Evolutionary conservation across 768 basidiomycete genomes (phyloP).

Genomic region (Pleurotus platypus): DNA sequence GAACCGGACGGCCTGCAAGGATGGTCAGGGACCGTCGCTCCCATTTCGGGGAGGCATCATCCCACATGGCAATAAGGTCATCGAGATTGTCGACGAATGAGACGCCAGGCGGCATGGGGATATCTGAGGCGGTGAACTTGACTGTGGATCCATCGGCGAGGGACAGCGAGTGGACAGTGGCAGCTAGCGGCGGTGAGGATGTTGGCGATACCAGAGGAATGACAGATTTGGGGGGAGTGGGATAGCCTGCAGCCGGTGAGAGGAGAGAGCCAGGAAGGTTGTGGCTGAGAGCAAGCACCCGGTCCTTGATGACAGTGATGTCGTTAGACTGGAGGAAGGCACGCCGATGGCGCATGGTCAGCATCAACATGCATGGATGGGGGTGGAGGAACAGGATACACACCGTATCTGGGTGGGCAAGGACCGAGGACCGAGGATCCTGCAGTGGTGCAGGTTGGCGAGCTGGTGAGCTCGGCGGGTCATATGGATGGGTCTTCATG

Average conservation of each 20-base stretch:
- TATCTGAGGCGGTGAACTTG: not conserved
- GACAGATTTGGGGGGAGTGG: not conserved
- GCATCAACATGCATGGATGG: no score
- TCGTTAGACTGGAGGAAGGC: no score
- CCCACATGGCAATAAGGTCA: no score
- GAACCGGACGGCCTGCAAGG: slow-evolving; percentile 17
- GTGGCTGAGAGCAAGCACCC: no score
- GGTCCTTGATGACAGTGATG: no score
- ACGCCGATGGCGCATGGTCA: no score
- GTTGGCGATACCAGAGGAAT: not conserved
- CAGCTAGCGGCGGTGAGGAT: not conserved
- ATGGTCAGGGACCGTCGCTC: slow-evolving; percentile 12
- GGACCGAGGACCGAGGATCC: no score
- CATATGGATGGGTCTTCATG: no score
- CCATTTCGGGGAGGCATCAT: slow-evolving; percentile 20
- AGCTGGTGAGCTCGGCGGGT: no score
- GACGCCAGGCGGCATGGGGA: slow-evolving; percentile 20
- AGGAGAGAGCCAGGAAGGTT: not conserved
- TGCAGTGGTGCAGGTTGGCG: no score
- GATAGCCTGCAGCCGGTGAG: not conserved
- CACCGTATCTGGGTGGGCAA: no score
- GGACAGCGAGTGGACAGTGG: not conserved
- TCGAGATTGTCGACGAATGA: slow-evolving; percentile 18
- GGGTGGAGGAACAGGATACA: no score
- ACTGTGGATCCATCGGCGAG: not conserved